Evolutionary conservation across 441 rosid genomes (phyloP), one percentile per base, ranked within the genome.

Genomic region (Eruca vesicaria): DNA sequence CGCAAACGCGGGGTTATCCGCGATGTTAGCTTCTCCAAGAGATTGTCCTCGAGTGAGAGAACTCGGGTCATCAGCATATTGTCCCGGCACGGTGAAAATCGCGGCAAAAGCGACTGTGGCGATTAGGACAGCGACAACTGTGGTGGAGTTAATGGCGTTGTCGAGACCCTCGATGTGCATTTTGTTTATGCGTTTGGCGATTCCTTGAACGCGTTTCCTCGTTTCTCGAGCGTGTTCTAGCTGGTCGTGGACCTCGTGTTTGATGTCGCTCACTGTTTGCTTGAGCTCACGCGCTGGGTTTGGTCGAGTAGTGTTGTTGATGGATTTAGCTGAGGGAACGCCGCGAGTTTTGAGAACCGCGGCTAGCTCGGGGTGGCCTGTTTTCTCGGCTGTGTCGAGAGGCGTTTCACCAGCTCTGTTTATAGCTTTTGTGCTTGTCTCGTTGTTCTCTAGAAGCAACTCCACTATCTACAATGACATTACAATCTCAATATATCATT

Each of bases 81-180:
- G 88, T 38, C 89, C 89, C 0, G 90, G 92, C 52, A 88, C 80
- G 41, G 68, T 86, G 78, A 88, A 88, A 65, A 88, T 88, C 20
- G 90, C 89, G 12, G 89, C 90, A 38, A 86, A 88, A 2, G 93
- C 89, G 18, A 86, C 86, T 0, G 90, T 84, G 20, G 90, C 88
- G 61, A 88, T 86, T 53, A 88, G 82, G 71, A 88, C 89, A 4
- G 90, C 93, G 2, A 86, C 90, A 38, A 88, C 83, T 1, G 90
- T 88, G 26, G 84, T 84, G 76, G 93, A 88, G 84, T 65, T 88
- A 73, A 85, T 85, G 0, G 90, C 90, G 12, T 88, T 86, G 73
- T 88, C 87, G 7, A 88, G 85, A 52, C 92, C 87, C 69, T 86
- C 89, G 0, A 75, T 32, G 52, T 88, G 86, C 89, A 86, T 73